Conservation (phyloP, 2,329 filamentous ascomycete genomes). For the Aureobasidium sp. region DNA sequence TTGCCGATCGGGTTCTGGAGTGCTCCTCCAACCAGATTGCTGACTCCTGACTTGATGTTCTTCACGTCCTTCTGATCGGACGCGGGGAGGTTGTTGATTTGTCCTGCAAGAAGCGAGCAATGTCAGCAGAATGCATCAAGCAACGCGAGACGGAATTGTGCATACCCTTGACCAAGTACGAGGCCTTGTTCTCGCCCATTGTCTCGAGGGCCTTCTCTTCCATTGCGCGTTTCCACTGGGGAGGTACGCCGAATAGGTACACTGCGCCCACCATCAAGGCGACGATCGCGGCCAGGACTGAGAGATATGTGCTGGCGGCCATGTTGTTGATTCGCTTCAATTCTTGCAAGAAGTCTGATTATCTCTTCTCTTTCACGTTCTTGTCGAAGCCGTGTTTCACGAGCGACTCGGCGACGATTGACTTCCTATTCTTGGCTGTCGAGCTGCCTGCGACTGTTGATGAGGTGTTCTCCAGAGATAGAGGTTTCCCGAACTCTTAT, state of each 20-base stretch:
- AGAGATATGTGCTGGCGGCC: constrained; percentile 19
- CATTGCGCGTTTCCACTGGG: constrained; percentile 37
- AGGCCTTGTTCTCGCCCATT: constrained; percentile 45
- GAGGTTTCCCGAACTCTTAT: neutral
- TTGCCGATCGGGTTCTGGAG: constrained; percentile 32
- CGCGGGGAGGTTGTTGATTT: constrained; percentile 22
- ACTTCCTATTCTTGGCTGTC: neutral
- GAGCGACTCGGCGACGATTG: neutral
- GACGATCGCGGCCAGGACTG: constrained; percentile 27
- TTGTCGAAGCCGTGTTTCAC: neutral
- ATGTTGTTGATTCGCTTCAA: constrained; percentile 16
- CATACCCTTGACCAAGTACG: constrained; percentile 24
- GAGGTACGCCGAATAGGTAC: constrained; percentile 41
- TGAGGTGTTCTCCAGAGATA: neutral
- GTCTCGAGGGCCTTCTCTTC: constrained; percentile 39
- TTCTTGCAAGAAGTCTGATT: neutral
- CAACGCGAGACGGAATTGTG: neutral
- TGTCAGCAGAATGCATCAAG: neutral
- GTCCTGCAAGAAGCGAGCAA: constrained; percentile 12
- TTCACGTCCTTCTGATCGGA: constrained; percentile 28
- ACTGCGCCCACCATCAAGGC: constrained; percentile 31
- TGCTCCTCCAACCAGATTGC: constrained; percentile 24
- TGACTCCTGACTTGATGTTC: constrained; percentile 26
- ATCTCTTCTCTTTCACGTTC: neutral
- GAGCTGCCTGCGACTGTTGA: neutral